Percentiles rank a stretch among this genome's conserved stretches.
phyloP scores from a whole-genome alignment of 1,139 yeast species.

The Eremothecium sinecaudum region DNA sequence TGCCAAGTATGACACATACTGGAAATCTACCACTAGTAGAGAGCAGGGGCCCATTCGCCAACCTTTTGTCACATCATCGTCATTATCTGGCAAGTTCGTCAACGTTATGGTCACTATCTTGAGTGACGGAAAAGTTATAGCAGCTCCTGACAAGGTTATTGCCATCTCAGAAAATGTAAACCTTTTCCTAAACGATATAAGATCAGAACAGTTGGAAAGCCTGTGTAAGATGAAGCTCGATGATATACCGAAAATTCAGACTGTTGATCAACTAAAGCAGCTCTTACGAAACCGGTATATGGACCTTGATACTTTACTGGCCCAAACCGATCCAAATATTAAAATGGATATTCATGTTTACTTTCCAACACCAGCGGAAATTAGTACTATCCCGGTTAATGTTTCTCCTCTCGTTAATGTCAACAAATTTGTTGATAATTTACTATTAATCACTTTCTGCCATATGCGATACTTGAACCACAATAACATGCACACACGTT shows the following conservation, averaged over 20 bases:
- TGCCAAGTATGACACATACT: slow-evolving; percentile 88
- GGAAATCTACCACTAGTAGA: slow-evolving; percentile 71
- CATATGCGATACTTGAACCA: slow-evolving; percentile 56
- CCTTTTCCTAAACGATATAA: slow-evolving; percentile 41
- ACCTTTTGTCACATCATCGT: slow-evolving; percentile 82
- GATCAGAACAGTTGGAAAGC: slow-evolving; percentile 29
- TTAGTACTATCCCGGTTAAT: slow-evolving; percentile 45
- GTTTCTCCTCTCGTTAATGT: slow-evolving; percentile 39
- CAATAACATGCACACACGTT: slow-evolving; percentile 35
- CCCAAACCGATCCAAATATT: slow-evolving; percentile 45
- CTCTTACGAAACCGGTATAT: slow-evolving; percentile 40
- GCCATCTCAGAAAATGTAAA: slow-evolving; percentile 47
- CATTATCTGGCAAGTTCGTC: slow-evolving; percentile 72
- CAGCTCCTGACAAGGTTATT: slow-evolving; percentile 57
- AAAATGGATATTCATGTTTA: slow-evolving; percentile 71
- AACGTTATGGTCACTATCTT: slow-evolving; percentile 62
- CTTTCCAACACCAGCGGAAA: slow-evolving; percentile 69
- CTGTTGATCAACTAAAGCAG: slow-evolving; percentile 12
- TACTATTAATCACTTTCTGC: slow-evolving; percentile 62
- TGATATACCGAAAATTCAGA: slow-evolving; percentile 29
- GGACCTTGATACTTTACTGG: slow-evolving; percentile 55
- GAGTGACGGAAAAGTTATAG: slow-evolving; percentile 79
- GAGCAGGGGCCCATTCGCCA: slow-evolving; percentile 16
- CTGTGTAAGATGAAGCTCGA: slow-evolving; percentile 28
- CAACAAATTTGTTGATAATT: slow-evolving; percentile 66